These are phyloP conservation scores for Cryptococcus floricola DNA, from an alignment of 1,284 basidiomycete species.

Conservation along the genomic window DNA sequence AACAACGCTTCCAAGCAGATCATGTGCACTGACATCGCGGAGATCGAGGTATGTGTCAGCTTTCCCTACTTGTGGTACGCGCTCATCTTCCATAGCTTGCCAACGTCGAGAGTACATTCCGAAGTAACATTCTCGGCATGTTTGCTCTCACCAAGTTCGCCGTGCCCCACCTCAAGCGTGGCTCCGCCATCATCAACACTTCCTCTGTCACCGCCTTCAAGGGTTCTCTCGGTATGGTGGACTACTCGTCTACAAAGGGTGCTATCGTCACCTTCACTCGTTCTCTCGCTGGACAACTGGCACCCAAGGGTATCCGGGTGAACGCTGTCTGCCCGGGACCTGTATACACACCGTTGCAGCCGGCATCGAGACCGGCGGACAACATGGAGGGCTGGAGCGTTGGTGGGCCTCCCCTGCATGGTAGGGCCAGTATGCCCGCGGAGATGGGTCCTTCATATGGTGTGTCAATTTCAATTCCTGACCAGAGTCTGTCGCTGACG, in stretches of 20 bases:
- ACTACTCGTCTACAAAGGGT: conserved; percentile 61
- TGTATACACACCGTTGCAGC: conserved; percentile 52
- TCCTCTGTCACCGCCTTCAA: conserved; percentile 62
- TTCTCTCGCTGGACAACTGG: conserved; percentile 57
- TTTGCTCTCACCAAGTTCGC: conserved; percentile 56
- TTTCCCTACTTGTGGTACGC: not conserved
- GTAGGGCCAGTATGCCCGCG: conserved; percentile 57
- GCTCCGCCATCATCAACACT: conserved; percentile 62
- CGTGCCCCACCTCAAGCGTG: conserved; percentile 60
- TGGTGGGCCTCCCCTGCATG: conserved; percentile 53
- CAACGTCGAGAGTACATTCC: conserved; percentile 57
- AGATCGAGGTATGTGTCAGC: conserved; percentile 52
- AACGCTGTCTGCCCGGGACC: conserved; percentile 36
- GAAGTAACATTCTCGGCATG: conserved; percentile 59
- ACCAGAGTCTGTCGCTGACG: not conserved
- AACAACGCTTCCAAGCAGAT: conserved; percentile 66
- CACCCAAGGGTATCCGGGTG: conserved; percentile 54
- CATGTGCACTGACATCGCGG: conserved; percentile 49
- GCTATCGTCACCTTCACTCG: conserved; percentile 59
- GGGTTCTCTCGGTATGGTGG: conserved; percentile 52
- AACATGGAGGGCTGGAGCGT: conserved; percentile 56
- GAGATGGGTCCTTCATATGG: conserved; percentile 57
- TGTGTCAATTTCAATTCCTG: conserved; percentile 5
- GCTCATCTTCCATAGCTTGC: conserved; percentile 23
- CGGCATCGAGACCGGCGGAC: conserved; percentile 55